Evolutionary conservation across 176 grass and related monocot genomes (phyloP).

Genomic region (bread wheat (Triticum aestivum)): IWGSC_CS_RefSeq_v2.1 NC_057810.1:240919479-240919978

Average conservation of each 20-base stretch:
- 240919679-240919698: constrained; percentile 17
- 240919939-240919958: constrained; percentile 57
- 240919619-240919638: constrained; percentile 1
- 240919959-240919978: constrained; percentile 70
- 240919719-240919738: background rate
- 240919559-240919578: background rate
- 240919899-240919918: constrained; percentile 78
- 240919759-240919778: background rate
- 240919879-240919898: constrained; percentile 59
- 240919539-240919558: background rate
- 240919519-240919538: background rate
- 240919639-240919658: constrained; percentile 3
- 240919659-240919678: constrained; percentile 13
- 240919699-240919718: background rate
- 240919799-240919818: background rate
- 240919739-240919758: background rate
- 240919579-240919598: constrained; percentile 10
- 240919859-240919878: constrained; percentile 2
- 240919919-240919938: constrained; percentile 62
- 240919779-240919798: background rate
- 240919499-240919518: background rate
- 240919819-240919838: background rate
- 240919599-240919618: background rate
- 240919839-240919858: constrained; percentile 52
- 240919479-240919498: background rate